These are phyloP conservation scores for Candida nonsorbophila DNA, from an alignment of 805 yeast genomes.

Conservation along the genomic window DNA sequence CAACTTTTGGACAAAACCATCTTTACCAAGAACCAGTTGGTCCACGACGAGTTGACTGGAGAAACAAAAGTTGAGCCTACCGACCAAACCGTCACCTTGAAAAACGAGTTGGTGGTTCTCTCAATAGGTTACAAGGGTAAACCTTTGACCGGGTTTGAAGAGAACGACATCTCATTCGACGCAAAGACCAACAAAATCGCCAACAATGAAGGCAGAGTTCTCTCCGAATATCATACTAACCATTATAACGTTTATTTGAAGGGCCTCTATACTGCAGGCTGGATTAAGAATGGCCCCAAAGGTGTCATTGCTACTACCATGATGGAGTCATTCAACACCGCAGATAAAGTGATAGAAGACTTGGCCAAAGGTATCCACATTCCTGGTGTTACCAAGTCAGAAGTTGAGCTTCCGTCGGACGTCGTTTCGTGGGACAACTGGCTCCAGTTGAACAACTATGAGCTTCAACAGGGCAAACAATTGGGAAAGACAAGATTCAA, in stretches of 20 bases:
- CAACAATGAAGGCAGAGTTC: constrained; percentile 31
- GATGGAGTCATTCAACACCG: constrained; percentile 75
- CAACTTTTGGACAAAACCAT: constrained; percentile 38
- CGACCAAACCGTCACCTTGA: constrained; percentile 20
- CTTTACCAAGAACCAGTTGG: constrained; percentile 45
- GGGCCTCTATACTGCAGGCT: constrained; percentile 78
- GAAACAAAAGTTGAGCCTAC: constrained; percentile 32
- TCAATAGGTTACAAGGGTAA: constrained; percentile 80
- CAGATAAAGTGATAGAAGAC: constrained; percentile 59
- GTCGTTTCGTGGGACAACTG: constrained; percentile 63
- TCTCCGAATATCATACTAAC: constrained; percentile 8
- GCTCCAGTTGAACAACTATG: constrained; percentile 52
- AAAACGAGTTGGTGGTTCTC: constrained; percentile 65
- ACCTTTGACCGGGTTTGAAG: constrained; percentile 55
- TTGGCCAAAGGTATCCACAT: constrained; percentile 24
- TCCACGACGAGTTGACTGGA: constrained; percentile 29
- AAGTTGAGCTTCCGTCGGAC: constrained; percentile 4
- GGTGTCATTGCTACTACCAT: constrained; percentile 92
- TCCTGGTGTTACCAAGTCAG: constrained; percentile 6
- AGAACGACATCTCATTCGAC: constrained; percentile 24
- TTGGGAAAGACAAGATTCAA: constrained; percentile 57
- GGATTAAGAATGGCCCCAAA: constrained; percentile 82
- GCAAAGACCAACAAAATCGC: constrained; percentile 17
- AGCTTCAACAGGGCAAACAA: constrained; percentile 42
- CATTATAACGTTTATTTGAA: constrained; percentile 17